These are phyloP conservation scores for Metschnikowia bowlesiae DNA, from an alignment of 805 yeast genomes.

Conservation along the genomic window DNA sequence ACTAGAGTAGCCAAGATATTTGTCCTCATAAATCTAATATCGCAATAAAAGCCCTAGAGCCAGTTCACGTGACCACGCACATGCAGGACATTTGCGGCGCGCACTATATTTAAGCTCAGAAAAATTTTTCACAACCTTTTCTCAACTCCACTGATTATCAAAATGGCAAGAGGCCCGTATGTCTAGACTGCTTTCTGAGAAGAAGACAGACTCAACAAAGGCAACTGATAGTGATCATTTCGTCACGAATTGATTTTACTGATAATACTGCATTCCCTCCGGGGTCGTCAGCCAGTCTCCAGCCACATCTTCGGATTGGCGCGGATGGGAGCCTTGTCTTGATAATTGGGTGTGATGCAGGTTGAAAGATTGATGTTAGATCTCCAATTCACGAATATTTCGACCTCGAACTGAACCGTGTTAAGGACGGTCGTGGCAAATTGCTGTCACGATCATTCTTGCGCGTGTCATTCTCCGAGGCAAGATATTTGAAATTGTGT, in stretches of 20 bases:
- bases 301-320: slow-evolving; percentile 19
- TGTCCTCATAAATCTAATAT: too few species aligned
- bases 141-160: slow-evolving; percentile 21
- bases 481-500: not conserved
- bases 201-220: slow-evolving; percentile 19
- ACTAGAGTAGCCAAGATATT: not conserved
- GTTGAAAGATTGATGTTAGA: not conserved
- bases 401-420: not conserved
- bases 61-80: not conserved
- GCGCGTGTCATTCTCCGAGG: not conserved
- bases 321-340: slow-evolving; percentile 50
- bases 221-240: slow-evolving; percentile 10
- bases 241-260: slow-evolving; percentile 8
- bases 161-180: slow-evolving; percentile 55
- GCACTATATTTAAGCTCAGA: slow-evolving; percentile 2
- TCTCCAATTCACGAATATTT: not conserved
- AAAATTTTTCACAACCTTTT: slow-evolving; percentile 9
- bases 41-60: not conserved
- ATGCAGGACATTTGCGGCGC: not conserved
- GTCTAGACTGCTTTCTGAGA: slow-evolving; percentile 23
- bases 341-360: slow-evolving; percentile 27
- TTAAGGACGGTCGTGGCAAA: not conserved
- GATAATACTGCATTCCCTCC: slow-evolving; percentile 9
- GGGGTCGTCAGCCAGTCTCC: slow-evolving; percentile 20
- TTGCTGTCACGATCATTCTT: not conserved